Conservation (phyloP, 495 filamentous ascomycete species). For the Penicillium paradoxum region DNA sequence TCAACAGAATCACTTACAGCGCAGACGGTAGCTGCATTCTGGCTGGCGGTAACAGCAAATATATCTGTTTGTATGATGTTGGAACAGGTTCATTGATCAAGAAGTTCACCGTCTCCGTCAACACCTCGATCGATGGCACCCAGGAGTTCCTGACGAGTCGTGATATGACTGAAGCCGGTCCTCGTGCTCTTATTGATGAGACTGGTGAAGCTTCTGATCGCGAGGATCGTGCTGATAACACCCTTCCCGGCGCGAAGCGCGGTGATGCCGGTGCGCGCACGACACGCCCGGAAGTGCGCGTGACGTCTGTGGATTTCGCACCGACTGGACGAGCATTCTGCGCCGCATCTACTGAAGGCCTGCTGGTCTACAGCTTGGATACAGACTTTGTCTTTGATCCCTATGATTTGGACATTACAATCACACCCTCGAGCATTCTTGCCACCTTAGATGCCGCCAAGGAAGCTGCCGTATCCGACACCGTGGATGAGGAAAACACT, state of each 20-base stretch:
- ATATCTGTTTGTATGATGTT: constrained; percentile 92
- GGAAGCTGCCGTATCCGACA: constrained; percentile 24
- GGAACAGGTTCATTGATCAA: constrained; percentile 83
- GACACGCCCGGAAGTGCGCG: constrained; percentile 76
- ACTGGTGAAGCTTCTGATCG: constrained; percentile 84
- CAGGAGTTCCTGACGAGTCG: constrained; percentile 94
- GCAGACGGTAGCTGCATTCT: constrained; percentile 86
- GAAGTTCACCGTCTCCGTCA: constrained; percentile 90
- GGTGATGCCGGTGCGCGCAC: constrained; percentile 76
- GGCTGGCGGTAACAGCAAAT: constrained; percentile 92
- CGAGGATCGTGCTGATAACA: constrained; percentile 75
- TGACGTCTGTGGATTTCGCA: constrained; percentile 78
- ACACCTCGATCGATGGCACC: constrained; percentile 88
- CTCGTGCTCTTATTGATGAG: constrained; percentile 73
- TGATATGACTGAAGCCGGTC: constrained; percentile 84
- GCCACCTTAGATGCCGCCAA: constrained; percentile 57
- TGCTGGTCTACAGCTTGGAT: constrained; percentile 89
- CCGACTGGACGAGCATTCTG: constrained; percentile 88
- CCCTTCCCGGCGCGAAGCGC: constrained; percentile 82
- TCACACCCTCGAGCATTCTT: constrained; percentile 79
- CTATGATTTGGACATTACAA: constrained; percentile 88
- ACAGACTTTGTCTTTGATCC: constrained; percentile 78
- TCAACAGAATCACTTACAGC: constrained; percentile 82
- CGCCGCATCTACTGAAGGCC: constrained; percentile 88
- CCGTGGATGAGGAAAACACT: constrained; percentile 54